phyloP scores from a whole-genome alignment of 2,329 filamentous ascomycete species.

The Nannizziopsis barbatae region DNA sequence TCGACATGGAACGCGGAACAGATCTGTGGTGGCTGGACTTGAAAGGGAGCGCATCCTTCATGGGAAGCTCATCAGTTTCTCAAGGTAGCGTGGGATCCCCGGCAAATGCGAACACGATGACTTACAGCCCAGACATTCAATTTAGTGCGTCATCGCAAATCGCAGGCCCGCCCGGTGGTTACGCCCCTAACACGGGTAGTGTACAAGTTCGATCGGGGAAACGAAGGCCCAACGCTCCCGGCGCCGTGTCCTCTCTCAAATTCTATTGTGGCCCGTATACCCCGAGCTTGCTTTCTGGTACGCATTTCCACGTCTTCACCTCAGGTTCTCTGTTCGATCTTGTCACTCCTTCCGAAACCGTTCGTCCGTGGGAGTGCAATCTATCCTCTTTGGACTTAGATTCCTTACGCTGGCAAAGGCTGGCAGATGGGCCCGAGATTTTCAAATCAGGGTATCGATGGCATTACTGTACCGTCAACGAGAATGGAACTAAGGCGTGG shows the following conservation, averaged over 20 bases:
- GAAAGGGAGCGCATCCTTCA: slow-evolving; percentile 77
- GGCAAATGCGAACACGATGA: slow-evolving; percentile 23
- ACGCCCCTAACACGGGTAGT: slow-evolving; percentile 61
- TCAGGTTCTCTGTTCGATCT: slow-evolving; percentile 89
- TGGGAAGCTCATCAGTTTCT: slow-evolving; percentile 55
- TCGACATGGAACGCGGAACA: slow-evolving; percentile 92
- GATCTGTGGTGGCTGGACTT: slow-evolving; percentile 97
- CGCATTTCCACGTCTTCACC: slow-evolving; percentile 90
- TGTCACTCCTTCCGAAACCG: slow-evolving; percentile 80
- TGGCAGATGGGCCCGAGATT: slow-evolving; percentile 87
- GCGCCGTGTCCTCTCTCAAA: slow-evolving; percentile 76
- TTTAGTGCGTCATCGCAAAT: slow-evolving; percentile 28
- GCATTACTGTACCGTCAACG: slow-evolving; percentile 96
- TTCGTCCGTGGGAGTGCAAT: slow-evolving; percentile 76
- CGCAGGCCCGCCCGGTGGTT: slow-evolving; percentile 38
- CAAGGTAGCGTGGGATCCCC: slow-evolving; percentile 42
- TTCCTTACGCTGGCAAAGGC: slow-evolving; percentile 81
- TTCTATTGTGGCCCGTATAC: slow-evolving; percentile 81
- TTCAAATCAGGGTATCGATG: slow-evolving; percentile 87
- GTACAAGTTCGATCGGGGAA: slow-evolving; percentile 47
- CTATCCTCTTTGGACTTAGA: slow-evolving; percentile 80
- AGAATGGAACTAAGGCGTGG: slow-evolving; percentile 93
- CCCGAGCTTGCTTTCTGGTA: slow-evolving; percentile 78
- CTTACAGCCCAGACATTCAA: slow-evolving; percentile 30
- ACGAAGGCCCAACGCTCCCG: slow-evolving; percentile 55